Conservation (phyloP, 2,329 filamentous ascomycete genomes). For the Aspergillus thermomutatus region DNA sequence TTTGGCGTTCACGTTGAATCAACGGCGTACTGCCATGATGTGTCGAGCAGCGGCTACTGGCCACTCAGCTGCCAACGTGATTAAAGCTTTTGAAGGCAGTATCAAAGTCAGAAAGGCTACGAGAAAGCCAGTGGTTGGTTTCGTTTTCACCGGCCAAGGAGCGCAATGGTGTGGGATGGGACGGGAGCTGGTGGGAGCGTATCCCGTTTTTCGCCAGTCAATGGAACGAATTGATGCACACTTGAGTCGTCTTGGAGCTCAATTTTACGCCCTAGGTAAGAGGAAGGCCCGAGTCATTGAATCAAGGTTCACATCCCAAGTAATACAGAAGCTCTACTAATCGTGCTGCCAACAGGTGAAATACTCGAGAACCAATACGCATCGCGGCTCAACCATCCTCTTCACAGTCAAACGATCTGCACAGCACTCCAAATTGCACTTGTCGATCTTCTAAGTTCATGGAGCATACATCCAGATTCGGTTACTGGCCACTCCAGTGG, state of each 20-base stretch:
- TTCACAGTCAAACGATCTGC: slow-evolving; percentile 20
- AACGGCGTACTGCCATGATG: slow-evolving; percentile 13
- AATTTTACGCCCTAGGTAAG: slow-evolving; percentile 19
- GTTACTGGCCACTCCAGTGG: slow-evolving; percentile 27
- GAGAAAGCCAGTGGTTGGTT: slow-evolving; percentile 8
- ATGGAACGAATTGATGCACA: slow-evolving; percentile 9
- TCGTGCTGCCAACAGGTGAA: slow-evolving; percentile 6
- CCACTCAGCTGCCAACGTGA: slow-evolving; percentile 2
- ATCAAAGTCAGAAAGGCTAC: slow-evolving; percentile 5
- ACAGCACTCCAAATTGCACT: slow-evolving; percentile 25
- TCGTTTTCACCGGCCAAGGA: slow-evolving; percentile 37
- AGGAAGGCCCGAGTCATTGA: not conserved
- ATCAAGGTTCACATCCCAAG: not conserved
- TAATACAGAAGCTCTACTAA: not conserved
- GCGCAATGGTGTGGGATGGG: slow-evolving; percentile 35
- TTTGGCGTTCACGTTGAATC: slow-evolving; percentile 23
- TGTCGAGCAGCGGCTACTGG: slow-evolving; percentile 16
- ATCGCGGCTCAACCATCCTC: slow-evolving; percentile 10
- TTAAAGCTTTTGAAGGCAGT: not conserved
- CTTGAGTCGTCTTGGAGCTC: slow-evolving; percentile 15
- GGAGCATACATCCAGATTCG: slow-evolving; percentile 17
- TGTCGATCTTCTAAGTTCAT: slow-evolving; percentile 20
- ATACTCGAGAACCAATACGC: slow-evolving; percentile 1
- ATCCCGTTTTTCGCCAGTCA: slow-evolving; percentile 15
- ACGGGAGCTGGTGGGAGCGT: slow-evolving; percentile 20